Evolutionary conservation across 768 basidiomycete genomes (phyloP).

Genomic region (Kwoniella sp.): DNA sequence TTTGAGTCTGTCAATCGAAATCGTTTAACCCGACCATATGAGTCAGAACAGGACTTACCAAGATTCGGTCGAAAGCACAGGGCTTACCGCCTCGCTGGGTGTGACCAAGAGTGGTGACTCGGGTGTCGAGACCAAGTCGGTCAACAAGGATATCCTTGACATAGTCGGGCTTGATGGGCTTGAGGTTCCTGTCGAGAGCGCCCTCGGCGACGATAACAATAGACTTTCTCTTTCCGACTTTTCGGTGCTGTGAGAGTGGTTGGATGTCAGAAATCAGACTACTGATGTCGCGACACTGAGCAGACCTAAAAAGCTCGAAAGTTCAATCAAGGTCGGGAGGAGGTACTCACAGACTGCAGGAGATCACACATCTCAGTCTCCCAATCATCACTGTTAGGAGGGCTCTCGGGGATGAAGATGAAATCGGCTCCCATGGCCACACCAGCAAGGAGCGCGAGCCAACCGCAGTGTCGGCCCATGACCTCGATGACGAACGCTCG

Average conservation of each 20-base stretch:
- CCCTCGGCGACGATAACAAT: conserved; percentile 99
- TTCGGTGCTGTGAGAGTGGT: conserved; percentile 69
- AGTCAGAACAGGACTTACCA: conserved; percentile 63
- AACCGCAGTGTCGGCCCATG: conserved; percentile 99
- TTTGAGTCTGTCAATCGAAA: background rate
- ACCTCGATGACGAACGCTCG: conserved; percentile 98
- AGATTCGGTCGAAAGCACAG: conserved; percentile 86
- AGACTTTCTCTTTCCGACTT: conserved; percentile 91
- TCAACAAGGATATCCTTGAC: conserved; percentile 87
- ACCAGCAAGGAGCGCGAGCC: conserved; percentile 91
- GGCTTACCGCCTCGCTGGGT: conserved; percentile 93
- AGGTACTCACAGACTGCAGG: conserved; percentile 69
- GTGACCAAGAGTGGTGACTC: conserved; percentile 96
- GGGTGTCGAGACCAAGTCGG: conserved; percentile 85
- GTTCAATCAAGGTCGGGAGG: conserved; percentile 1
- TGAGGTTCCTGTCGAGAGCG: conserved; percentile 80
- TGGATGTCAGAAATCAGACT: too few species aligned
- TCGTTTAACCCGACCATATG: background rate
- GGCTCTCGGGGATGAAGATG: conserved; percentile 94
- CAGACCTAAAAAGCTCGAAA: too few species aligned
- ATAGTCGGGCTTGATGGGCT: conserved; percentile 88
- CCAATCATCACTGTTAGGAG: conserved; percentile 78
- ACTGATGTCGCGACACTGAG: too few species aligned
- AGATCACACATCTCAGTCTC: conserved; percentile 87
- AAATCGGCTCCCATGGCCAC: conserved; percentile 92